Conservation (phyloP, 495 filamentous ascomycete genomes). For the Neurospora africana region DNA sequence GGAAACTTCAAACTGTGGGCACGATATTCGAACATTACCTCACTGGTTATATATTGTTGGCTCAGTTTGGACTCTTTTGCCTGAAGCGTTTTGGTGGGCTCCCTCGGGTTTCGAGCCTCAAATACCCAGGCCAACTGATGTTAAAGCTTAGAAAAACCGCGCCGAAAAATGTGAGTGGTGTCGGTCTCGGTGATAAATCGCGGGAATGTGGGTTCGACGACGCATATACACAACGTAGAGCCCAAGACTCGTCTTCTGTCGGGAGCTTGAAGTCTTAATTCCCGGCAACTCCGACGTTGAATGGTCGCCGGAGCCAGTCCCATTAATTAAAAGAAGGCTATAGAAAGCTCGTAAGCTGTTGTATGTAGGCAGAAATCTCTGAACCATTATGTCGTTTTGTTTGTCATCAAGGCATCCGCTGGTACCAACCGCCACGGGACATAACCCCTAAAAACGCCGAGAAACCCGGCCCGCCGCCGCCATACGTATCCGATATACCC, state of each 20-base stretch:
- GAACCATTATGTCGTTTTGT: neutral
- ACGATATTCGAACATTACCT: neutral
- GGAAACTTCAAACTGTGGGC: neutral
- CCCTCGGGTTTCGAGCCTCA: neutral
- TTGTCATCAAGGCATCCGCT: constrained; percentile 9
- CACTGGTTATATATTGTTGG: neutral
- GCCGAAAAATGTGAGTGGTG: neutral
- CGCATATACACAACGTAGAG: neutral
- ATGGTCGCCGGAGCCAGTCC: neutral
- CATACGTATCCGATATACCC: constrained; percentile 14
- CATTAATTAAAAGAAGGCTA: neutral
- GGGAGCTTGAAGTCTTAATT: neutral
- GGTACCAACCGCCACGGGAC: neutral
- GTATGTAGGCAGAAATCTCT: neutral
- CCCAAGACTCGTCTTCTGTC: neutral
- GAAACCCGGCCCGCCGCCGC: constrained; percentile 3
- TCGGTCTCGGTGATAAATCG: neutral
- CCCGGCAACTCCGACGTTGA: neutral
- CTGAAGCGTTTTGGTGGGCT: neutral
- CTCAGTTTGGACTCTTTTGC: neutral
- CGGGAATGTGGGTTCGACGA: neutral
- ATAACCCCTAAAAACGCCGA: constrained; percentile 10
- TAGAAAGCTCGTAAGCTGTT: neutral
- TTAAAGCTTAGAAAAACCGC: neutral
- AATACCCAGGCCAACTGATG: neutral